Evolutionary conservation across 768 basidiomycete species (phyloP).

Genomic region (Rhizopogon salebrosus): DNA sequence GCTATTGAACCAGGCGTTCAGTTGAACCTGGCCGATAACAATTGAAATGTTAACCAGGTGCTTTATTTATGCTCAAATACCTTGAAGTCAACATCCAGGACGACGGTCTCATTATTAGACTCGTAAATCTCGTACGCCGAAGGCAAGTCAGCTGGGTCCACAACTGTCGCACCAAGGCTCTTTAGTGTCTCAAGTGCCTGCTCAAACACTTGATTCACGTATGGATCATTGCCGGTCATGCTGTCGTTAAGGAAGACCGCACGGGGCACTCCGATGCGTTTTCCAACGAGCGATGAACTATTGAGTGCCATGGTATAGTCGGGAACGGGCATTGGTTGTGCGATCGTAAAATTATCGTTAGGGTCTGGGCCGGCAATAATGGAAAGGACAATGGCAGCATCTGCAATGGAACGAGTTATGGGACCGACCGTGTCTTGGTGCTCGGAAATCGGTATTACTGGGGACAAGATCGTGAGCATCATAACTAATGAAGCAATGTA

Average conservation of each 20-base stretch:
- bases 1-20: conserved; percentile 42
- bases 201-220: conserved; percentile 33
- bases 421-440: conserved; percentile 61
- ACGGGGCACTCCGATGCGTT: conserved; percentile 51
- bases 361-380: conserved; percentile 51
- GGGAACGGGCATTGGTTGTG: conserved; percentile 47
- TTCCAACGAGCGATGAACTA: conserved; percentile 41
- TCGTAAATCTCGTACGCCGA: conserved; percentile 44
- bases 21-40: conserved; percentile 37
- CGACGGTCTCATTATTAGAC: conserved; percentile 51
- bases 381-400: conserved; percentile 51
- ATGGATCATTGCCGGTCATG: conserved; percentile 20
- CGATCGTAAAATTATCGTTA: conserved; percentile 49
- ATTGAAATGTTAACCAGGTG: background rate
- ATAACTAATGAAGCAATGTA: background rate
- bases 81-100: conserved; percentile 56
- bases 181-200: conserved; percentile 33
- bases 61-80: conserved; percentile 21
- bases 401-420: conserved; percentile 46
- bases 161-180: conserved; percentile 40
- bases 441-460: conserved; percentile 52
- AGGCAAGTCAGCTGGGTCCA: conserved; percentile 62
- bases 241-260: conserved; percentile 26
- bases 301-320: conserved; percentile 52
- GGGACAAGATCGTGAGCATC: background rate